phyloP scores from a whole-genome alignment of 805 yeast genomes.

The Metschnikowia borealis region DNA sequence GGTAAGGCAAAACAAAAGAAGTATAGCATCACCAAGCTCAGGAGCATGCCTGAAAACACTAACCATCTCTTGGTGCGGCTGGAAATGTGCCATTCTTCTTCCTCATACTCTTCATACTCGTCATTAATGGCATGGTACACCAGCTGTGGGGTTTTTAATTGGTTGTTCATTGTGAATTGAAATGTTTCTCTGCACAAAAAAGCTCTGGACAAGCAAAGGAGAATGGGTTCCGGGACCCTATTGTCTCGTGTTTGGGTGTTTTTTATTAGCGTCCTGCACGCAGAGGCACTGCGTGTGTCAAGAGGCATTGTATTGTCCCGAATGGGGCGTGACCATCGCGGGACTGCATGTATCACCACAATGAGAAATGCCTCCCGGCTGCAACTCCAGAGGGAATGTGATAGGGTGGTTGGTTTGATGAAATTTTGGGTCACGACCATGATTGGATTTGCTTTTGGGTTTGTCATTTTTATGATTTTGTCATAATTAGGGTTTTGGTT shows the following conservation, averaged over 20 bases:
- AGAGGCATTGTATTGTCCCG: background rate
- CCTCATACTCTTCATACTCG: conserved; percentile 8
- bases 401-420: too few species aligned
- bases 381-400: background rate
- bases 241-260: background rate
- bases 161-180: background rate
- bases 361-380: background rate
- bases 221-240: background rate
- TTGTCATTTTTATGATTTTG: too few species aligned
- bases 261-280: conserved; percentile 2
- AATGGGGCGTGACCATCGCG: conserved; percentile 1
- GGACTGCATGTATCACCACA: background rate
- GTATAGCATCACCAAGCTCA: conserved; percentile 20
- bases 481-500: too few species aligned
- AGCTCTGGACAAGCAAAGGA: background rate
- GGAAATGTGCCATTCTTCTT: conserved; percentile 10
- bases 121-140: conserved; percentile 4
- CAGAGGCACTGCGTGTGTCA: background rate
- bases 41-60: conserved; percentile 5
- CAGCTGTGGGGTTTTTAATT: background rate
- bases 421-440: too few species aligned
- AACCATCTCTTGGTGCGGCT: conserved; percentile 6
- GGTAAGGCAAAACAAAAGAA: conserved; percentile 34
- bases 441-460: too few species aligned
- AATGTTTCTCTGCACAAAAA: background rate